Evolutionary conservation across 345 rosid genomes (phyloP).

Genomic region (Hibiscus trionum): DNA sequence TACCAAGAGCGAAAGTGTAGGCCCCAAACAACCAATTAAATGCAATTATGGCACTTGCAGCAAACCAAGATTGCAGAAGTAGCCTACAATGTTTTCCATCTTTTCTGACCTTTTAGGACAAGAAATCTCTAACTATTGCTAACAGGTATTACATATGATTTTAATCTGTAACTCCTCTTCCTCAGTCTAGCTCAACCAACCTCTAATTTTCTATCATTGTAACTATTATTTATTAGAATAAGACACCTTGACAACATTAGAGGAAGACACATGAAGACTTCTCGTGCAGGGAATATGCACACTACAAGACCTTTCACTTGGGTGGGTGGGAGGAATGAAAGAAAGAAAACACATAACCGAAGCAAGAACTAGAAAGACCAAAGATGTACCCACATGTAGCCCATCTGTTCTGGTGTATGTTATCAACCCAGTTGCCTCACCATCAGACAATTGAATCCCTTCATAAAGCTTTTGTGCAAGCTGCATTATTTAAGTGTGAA

Average conservation of each 20-base stretch:
- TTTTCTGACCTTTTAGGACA: not conserved
- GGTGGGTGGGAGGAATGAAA: not conserved
- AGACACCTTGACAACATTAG: not conserved
- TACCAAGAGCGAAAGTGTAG: not conserved
- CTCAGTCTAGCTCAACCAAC: not conserved
- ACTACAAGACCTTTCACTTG: not conserved
- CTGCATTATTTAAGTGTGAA: conserved; percentile 37
- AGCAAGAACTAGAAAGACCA: conserved; percentile 9
- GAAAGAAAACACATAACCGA: not conserved
- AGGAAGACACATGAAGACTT: not conserved
- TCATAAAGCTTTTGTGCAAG: conserved; percentile 95
- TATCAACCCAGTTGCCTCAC: conserved; percentile 74
- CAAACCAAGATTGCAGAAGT: not conserved
- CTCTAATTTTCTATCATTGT: not conserved
- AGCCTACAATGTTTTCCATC: not conserved
- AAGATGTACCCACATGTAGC: conserved; percentile 65
- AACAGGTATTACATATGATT: not conserved
- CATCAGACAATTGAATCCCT: conserved; percentile 70
- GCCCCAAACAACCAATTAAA: not conserved
- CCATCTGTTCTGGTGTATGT: conserved; percentile 97
- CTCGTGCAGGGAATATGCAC: not conserved
- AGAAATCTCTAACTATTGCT: not conserved
- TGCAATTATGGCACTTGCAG: not conserved
- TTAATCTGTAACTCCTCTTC: not conserved
- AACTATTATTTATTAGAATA: not conserved